Percentiles rank a stretch among this genome's conserved stretches.
These are phyloP conservation scores for Bombardia bombarda DNA, from an alignment of 495 filamentous ascomycete species.

Conservation along the genomic window DNA sequence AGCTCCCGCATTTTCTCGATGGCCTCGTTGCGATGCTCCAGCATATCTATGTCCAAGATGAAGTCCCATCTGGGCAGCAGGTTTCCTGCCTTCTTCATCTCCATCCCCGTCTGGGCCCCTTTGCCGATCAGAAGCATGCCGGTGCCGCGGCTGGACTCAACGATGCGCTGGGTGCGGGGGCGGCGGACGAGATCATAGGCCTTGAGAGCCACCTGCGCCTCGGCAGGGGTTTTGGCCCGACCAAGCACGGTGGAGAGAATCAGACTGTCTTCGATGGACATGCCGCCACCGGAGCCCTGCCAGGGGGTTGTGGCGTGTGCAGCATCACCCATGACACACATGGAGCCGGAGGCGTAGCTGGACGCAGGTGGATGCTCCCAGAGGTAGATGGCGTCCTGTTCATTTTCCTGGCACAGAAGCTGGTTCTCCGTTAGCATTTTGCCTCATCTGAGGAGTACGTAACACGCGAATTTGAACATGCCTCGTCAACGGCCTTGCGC, in stretches of 20 bases:
- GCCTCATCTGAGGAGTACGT: background rate
- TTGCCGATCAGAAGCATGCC: constrained; percentile 6
- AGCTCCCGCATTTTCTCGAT: constrained; percentile 7
- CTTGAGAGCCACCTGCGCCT: too few species aligned
- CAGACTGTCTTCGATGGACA: background rate
- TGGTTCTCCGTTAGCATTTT: background rate
- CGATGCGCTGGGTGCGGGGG: constrained; percentile 16
- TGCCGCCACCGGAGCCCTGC: constrained; percentile 15
- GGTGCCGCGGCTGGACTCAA: constrained; percentile 23
- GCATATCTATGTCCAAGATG: constrained; percentile 12
- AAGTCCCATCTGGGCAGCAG: constrained; percentile 15
- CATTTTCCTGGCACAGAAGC: background rate
- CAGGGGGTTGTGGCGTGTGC: constrained; percentile 32
- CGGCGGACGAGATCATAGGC: constrained; percentile 14
- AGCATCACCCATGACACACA: constrained; percentile 32
- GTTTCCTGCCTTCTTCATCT: constrained; percentile 1
- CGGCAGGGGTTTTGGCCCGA: constrained; percentile 1
- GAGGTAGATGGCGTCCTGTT: background rate
- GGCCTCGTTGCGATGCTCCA: constrained; percentile 14
- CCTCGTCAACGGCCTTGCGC: too few species aligned
- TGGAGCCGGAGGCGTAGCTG: constrained; percentile 14
- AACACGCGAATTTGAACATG: background rate
- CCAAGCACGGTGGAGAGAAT: background rate
- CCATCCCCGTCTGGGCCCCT: constrained; percentile 1
- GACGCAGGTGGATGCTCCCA: background rate